Percentiles rank a stretch among this genome's conserved stretches.
These are phyloP conservation scores for Liquidambar formosana DNA, from an alignment of 164 flowering plant genomes.

Conservation along the genomic window DNA sequence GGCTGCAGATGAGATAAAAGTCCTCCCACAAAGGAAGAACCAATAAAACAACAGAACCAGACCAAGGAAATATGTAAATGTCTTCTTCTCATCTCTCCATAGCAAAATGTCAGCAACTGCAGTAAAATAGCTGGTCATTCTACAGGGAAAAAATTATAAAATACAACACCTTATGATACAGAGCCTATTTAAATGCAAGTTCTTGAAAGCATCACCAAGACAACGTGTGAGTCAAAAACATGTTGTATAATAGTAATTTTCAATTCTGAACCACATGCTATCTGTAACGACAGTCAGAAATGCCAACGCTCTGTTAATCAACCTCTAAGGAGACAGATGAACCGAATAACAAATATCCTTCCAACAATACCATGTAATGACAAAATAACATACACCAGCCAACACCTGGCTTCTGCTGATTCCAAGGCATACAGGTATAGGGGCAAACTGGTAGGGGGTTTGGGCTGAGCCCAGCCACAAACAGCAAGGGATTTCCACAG, in stretches of 20 bases:
- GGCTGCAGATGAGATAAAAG: constrained; percentile 70
- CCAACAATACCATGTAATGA: background rate
- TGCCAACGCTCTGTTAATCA: background rate
- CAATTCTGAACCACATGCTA: background rate
- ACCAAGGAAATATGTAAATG: constrained; percentile 59
- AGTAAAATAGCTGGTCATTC: constrained; percentile 32
- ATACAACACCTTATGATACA: background rate
- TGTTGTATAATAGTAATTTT: background rate
- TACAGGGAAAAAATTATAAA: background rate
- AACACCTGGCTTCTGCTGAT: background rate
- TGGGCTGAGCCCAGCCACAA: background rate
- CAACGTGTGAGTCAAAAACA: background rate
- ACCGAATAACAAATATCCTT: background rate
- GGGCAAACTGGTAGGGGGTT: background rate
- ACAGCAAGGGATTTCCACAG: background rate
- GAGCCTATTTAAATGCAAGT: background rate
- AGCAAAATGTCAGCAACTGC: constrained; percentile 90
- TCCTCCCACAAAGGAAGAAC: constrained; percentile 74
- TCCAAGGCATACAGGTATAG: too few relatives aligned
- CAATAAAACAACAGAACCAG: constrained; percentile 58
- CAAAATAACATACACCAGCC: background rate
- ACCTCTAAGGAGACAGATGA: background rate
- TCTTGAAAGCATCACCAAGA: background rate
- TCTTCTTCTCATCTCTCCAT: constrained; percentile 87
- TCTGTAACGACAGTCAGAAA: background rate